Base-by-base conservation (phyloP, 2,329 filamentous ascomycete genomes). In the Triangularia setosa region DNA sequence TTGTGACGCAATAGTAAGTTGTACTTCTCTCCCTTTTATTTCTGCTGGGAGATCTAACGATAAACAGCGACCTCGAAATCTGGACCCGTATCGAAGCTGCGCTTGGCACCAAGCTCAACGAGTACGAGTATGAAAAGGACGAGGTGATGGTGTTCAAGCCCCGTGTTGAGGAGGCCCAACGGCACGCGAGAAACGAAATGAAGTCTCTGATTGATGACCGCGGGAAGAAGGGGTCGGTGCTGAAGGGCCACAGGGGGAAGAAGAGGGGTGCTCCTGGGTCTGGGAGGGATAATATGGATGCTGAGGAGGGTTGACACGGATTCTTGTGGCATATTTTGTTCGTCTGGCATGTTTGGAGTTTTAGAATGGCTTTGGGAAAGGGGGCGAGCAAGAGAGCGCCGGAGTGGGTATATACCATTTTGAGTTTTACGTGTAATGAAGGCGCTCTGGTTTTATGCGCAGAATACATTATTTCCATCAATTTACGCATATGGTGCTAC, bases 51-150 rank as follows among this genome's bases (percentile, higher is more conserved):
- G 16, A 4, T 24, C 68, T 70, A 54, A 70, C 65, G 11, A 5
- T 5, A 1, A 7, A 1, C n/a, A 72, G 70, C 23, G 70, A 71
- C 11, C 63, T 71, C 21, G 70, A 72, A 72, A 79, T 93, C 1
- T 91, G 93, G 75, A 84, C 95, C 72, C 82, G 92, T 21, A 96
- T 96, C 59, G 93, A 97, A 76, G 86, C 87, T 5, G 91, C 92
- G 0, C 79, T 97, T 12, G 91, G 90, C 48, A 62, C 53, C 12
- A 90, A 90, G 65, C 65, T 72, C n/a, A 62, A 63, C 27, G 66
- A 79, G 73, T 90, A 90, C 71, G 79, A 85, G 7, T 82, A 86
- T 0, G 85, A 88, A 57, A 92, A 92, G 79, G 92, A 95, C 18
- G 92, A 96, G 74, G 91, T 93, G 0, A 90, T 96, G 86, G 83